Evolutionary conservation across 129 eudicot species (phyloP).

Genomic region (Chrysanthemum lavandulifolium): DNA sequence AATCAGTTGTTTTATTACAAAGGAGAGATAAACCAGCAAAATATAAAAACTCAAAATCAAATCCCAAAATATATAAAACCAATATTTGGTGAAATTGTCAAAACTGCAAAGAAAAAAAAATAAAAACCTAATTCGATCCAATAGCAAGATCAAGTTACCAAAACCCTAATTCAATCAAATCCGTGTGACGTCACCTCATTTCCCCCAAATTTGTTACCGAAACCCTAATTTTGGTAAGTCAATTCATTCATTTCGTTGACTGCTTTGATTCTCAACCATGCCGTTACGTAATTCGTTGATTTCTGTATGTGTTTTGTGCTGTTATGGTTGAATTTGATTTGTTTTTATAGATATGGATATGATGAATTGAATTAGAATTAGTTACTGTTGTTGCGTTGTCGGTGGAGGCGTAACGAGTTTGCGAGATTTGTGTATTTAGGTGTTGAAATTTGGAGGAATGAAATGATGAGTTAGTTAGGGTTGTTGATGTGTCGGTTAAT

Average conservation of each 20-base stretch:
- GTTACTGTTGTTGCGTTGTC: not conserved
- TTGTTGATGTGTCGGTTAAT: not conserved
- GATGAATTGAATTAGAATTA: conserved; percentile 1
- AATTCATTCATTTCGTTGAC: conserved; percentile 13
- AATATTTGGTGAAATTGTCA: not conserved
- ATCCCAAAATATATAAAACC: too few species aligned
- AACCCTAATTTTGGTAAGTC: conserved; percentile 44
- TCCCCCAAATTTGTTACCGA: conserved; percentile 12
- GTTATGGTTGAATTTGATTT: conserved; percentile 16
- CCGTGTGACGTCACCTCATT: conserved; percentile 15
- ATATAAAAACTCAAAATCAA: too few species aligned
- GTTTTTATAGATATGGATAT: conserved; percentile 25
- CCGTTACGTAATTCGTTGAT: not conserved
- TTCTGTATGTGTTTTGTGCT: conserved; percentile 22
- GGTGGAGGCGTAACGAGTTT: not conserved
- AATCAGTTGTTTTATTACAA: too few species aligned
- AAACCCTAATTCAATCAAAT: conserved; percentile 34
- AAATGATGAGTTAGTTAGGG: conserved; percentile 14
- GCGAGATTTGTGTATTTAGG: conserved; percentile 21
- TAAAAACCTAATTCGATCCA: conserved; percentile 37
- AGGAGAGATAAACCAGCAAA: too few species aligned
- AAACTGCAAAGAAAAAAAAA: conserved; percentile 12
- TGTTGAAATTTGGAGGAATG: conserved; percentile 7
- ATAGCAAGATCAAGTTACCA: conserved; percentile 24
- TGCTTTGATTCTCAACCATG: not conserved